A percentile compares a stretch with the other conserved stretches of the same genome.
phyloP scores from a whole-genome alignment of 73 alveolate species.

The Stentor coeruleus region DNA sequence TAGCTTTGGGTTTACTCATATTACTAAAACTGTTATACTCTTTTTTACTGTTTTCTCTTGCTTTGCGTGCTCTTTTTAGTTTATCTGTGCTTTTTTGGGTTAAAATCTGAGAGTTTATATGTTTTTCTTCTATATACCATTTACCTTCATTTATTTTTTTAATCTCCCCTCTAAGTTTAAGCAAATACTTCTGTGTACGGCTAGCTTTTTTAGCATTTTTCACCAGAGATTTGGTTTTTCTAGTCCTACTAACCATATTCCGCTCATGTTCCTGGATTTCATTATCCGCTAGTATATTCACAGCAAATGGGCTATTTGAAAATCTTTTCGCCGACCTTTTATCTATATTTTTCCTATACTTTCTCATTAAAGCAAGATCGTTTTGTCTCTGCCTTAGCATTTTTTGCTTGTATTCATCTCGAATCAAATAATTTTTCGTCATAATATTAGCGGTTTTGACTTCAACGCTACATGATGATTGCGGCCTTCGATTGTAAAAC shows the following conservation, averaged over 20 bases:
- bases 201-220: neutral
- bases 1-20: too few relatives aligned
- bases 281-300: neutral
- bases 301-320: neutral
- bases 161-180: neutral
- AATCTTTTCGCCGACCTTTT: slow-evolving; percentile 12
- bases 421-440: neutral
- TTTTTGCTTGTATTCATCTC: neutral
- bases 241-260: neutral
- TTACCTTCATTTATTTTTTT: neutral
- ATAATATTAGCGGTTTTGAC: neutral
- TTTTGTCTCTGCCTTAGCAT: neutral
- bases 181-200: neutral
- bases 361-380: neutral
- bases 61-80: too few relatives aligned
- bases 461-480: neutral
- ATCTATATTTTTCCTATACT: neutral
- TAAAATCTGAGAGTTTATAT: neutral
- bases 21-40: too few relatives aligned
- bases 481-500: too few relatives aligned
- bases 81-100: too few relatives aligned
- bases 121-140: slow-evolving; percentile 15
- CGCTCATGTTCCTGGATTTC: slow-evolving; percentile 6
- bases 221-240: neutral
- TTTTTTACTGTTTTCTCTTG: too few relatives aligned